These are phyloP conservation scores for Andrographis paniculata DNA, from an alignment of 305 asterid species.

Conservation along the genomic window DNA sequence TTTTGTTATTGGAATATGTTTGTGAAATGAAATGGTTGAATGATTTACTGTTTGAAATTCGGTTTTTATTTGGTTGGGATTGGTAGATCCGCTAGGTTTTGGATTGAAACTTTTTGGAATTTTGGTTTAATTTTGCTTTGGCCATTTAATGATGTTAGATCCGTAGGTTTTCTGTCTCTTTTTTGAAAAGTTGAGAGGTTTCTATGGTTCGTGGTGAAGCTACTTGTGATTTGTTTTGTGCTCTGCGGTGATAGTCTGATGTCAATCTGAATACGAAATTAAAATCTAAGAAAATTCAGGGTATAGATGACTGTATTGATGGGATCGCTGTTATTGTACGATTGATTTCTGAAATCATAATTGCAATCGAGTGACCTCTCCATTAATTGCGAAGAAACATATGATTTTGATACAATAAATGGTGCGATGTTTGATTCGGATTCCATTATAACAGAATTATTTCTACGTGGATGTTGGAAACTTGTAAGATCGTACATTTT, in stretches of 20 bases:
- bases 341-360: background rate
- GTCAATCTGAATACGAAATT: too few relatives aligned
- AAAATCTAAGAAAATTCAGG: too few relatives aligned
- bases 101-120: constrained; percentile 8
- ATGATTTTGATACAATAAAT: too few relatives aligned
- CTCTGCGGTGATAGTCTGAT: background rate
- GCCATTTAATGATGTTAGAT: constrained; percentile 16
- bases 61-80: constrained; percentile 6
- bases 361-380: background rate
- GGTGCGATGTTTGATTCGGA: too few relatives aligned
- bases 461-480: too few relatives aligned
- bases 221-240: background rate
- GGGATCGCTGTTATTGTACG: background rate
- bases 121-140: constrained; percentile 9
- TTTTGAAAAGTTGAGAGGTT: background rate
- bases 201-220: constrained; percentile 3
- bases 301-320: background rate
- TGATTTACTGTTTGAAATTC: constrained; percentile 10
- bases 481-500: background rate
- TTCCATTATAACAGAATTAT: too few relatives aligned
- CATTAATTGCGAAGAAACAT: too few relatives aligned
- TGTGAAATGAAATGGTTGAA: background rate
- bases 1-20: background rate
- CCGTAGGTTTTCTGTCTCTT: constrained; percentile 12
- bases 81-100: constrained; percentile 25